phyloP scores from a whole-genome alignment of 2,329 filamentous ascomycete genomes.

The Aureobasidium sp. region DNA sequence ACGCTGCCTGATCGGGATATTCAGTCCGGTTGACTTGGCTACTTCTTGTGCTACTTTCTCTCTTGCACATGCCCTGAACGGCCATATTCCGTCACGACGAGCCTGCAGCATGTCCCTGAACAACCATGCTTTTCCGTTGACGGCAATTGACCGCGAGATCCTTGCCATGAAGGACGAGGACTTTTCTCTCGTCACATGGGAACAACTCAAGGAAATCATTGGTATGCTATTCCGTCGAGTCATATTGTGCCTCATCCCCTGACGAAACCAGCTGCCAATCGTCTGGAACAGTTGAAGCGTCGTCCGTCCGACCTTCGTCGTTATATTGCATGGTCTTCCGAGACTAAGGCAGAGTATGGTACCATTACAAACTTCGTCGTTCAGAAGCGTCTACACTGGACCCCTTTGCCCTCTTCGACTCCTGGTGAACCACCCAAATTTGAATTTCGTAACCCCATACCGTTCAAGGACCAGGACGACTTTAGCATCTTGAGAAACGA shows the following conservation, averaged over 20 bases:
- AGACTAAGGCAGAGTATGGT: constrained; percentile 47
- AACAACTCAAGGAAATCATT: constrained; percentile 43
- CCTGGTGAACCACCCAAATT: constrained; percentile 26
- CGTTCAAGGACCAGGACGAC: constrained; percentile 47
- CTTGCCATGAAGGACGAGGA: constrained; percentile 45
- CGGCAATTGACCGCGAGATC: constrained; percentile 39
- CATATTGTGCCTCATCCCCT: neutral
- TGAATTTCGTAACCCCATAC: constrained; percentile 35
- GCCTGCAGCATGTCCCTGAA: neutral
- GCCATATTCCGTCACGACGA: neutral
- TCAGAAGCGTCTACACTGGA: constrained; percentile 46
- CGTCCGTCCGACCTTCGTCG: constrained; percentile 49
- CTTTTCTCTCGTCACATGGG: constrained; percentile 44
- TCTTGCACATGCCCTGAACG: neutral
- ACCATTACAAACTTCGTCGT: constrained; percentile 49
- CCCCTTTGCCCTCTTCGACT: constrained; percentile 18
- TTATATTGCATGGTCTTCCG: constrained; percentile 50
- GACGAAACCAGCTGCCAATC: constrained; percentile 32
- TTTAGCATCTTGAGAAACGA: constrained; percentile 52
- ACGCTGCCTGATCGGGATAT: neutral
- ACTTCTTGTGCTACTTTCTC: neutral
- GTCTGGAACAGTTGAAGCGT: constrained; percentile 48
- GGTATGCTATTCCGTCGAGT: constrained; percentile 25
- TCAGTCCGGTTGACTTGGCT: neutral
- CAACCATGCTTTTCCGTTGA: constrained; percentile 35